Evolutionary conservation across 345 rosid species (phyloP).

Genomic region (Triadica sebifera): DNA sequence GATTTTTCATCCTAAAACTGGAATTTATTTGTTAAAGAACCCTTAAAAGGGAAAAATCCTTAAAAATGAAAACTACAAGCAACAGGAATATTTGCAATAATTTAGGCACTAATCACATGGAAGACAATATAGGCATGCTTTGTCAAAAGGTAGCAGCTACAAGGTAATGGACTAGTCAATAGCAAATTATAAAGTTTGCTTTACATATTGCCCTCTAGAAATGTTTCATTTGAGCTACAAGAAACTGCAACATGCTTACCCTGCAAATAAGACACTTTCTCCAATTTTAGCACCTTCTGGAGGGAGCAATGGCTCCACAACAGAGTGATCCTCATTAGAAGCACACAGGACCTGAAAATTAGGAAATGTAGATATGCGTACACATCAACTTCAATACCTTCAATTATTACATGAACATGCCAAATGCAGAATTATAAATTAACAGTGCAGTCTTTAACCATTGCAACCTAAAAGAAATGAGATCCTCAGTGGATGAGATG

Average conservation of each 20-base stretch:
- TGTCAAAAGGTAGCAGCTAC: background rate
- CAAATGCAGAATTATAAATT: background rate
- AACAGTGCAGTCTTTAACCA: background rate
- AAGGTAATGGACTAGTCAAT: background rate
- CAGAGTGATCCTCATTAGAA: conserved; percentile 75
- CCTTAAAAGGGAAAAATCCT: no score
- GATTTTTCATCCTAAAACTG: no score
- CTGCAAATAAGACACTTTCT: conserved; percentile 65
- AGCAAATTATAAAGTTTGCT: background rate
- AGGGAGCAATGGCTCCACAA: conserved; percentile 78
- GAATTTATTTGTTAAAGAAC: no score
- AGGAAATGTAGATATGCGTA: conserved; percentile 11
- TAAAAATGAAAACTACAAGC: background rate
- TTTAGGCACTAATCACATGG: background rate
- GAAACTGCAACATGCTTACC: conserved; percentile 42
- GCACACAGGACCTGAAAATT: conserved; percentile 79
- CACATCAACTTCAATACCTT: conserved; percentile 3
- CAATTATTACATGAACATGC: background rate
- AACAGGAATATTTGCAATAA: background rate
- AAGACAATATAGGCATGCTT: background rate
- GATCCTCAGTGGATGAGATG: background rate
- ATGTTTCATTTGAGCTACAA: conserved; percentile 6
- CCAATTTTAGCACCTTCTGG: conserved; percentile 82
- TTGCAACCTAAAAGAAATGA: background rate
- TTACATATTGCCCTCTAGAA: background rate